phyloP scores from a whole-genome alignment of 805 yeast species.

The Blastobotrys americana region DNA sequence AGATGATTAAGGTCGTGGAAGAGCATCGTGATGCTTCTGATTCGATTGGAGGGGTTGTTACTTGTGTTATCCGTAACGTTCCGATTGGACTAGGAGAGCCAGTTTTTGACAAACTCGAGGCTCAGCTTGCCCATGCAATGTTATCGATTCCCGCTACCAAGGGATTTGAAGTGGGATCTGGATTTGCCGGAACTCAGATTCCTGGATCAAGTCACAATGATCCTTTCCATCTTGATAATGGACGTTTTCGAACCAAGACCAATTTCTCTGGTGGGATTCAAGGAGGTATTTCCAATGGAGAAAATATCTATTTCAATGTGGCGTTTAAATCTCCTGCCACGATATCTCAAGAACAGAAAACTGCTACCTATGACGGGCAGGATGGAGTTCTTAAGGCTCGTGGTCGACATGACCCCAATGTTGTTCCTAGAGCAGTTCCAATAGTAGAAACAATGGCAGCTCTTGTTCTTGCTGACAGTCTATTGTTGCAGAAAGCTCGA shows the following conservation, averaged over 20 bases:
- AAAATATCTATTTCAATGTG: constrained; percentile 84
- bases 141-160: constrained; percentile 95
- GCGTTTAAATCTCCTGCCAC: constrained; percentile 99
- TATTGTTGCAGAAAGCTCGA: constrained; percentile 80
- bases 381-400: constrained; percentile 86
- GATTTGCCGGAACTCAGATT: constrained; percentile 80
- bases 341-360: constrained; percentile 84
- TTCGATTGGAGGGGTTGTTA: constrained; percentile 96
- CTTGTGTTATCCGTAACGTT: constrained; percentile 90
- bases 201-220: constrained; percentile 96
- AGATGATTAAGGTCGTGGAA: constrained; percentile 84
- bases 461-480: constrained; percentile 80
- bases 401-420: constrained; percentile 98
- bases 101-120: constrained; percentile 93
- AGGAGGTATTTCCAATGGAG: constrained; percentile 98
- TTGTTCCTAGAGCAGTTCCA: constrained; percentile 97
- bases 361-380: constrained; percentile 82
- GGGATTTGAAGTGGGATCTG: constrained; percentile 97
- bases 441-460: constrained; percentile 98
- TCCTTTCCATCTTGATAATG: constrained; percentile 55
- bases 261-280: constrained; percentile 96
- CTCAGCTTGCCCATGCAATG: constrained; percentile 95
- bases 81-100: constrained; percentile 99
- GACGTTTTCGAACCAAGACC: constrained; percentile 73
- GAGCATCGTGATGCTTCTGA: constrained; percentile 78